Percentiles rank a stretch among this genome's conserved stretches.
These are phyloP conservation scores for Coemansia sp. DNA, from an alignment of 192 early-diverging fungal genomes.

Conservation along the genomic window DNA sequence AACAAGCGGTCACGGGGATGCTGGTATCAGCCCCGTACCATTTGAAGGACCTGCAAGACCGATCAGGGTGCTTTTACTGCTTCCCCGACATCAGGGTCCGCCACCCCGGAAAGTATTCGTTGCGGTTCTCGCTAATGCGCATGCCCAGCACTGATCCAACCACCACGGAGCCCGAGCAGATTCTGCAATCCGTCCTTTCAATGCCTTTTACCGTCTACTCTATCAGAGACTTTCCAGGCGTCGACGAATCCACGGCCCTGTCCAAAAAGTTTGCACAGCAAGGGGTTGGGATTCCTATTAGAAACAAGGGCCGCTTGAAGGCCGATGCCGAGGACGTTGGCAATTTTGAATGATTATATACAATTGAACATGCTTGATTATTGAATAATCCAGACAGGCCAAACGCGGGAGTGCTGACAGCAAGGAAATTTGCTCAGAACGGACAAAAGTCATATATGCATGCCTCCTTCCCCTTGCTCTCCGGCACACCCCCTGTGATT, in stretches of 20 bases:
- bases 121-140: slow-evolving; percentile 40
- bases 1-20: slow-evolving; percentile 14
- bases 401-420: no score
- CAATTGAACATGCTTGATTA: no score
- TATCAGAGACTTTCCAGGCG: slow-evolving; percentile 45
- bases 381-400: no score
- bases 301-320: slow-evolving; percentile 43
- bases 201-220: slow-evolving; percentile 35
- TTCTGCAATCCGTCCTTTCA: slow-evolving; percentile 21
- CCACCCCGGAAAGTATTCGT: slow-evolving; percentile 25
- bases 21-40: slow-evolving; percentile 17
- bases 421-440: slow-evolving; percentile 8
- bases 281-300: slow-evolving; percentile 38
- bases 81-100: slow-evolving; percentile 43
- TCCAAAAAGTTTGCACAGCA: slow-evolving; percentile 33
- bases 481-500: no score
- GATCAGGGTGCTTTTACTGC: slow-evolving; percentile 28
- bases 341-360: background rate
- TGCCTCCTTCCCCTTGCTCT: background rate
- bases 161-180: slow-evolving; percentile 3
- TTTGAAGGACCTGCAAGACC: slow-evolving; percentile 26
- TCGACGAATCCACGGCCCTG: slow-evolving; percentile 35
- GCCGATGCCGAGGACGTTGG: background rate
- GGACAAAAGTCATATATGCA: slow-evolving; percentile 26
- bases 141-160: slow-evolving; percentile 13